Evolutionary conservation across 1,284 basidiomycete genomes (phyloP), one percentile per base, ranked within the genome.

Genomic region (Agroathelia rolfsii): DNA sequence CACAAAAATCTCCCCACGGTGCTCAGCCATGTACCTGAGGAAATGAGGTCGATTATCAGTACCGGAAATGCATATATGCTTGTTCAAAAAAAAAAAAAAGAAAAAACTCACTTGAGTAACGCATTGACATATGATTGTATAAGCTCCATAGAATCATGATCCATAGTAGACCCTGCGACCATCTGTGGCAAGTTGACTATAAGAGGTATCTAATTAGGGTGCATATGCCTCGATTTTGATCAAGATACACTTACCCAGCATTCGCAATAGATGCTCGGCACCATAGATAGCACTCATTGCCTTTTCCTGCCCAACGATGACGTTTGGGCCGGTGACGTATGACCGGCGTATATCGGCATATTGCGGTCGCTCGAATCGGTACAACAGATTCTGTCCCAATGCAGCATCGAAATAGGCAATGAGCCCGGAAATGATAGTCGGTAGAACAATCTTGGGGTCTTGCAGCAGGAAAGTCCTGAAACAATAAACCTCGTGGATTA

Each of bases 231-330:
- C 24, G 22, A 9, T 25, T 8, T 7, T 17, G 18, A 15, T 9
- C 14, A 24, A 37, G 24, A 17, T 13, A 11, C 19, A 65, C 77
- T 40, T 44, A 95, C 92, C 93, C 42, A 98, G 69, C 68, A 98
- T 79, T 32, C 94, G 66, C 38, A 97, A 54, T 10, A 99, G 54
- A 56, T 99, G 94, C 53, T 98, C 94, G 3, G 88, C 90, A 0
- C 94, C 95, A 49, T 98, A 98, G 12, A 96, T 71, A 34, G 75
- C 66, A 51, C 87, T 90, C 74, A 95, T 87, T 45, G 89, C 81
- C 51, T 80, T 83, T 49, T 85, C 81, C 41, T 76, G 64, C 3
- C 76, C 81, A 4, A 78, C 60, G 34, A 68, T 58, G 14, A 84
- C 80, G 22, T 72, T 68, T 28, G 71, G 76, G 0, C 80, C 75